These are phyloP conservation scores for Lathyrus oleraceus DNA, from an alignment of 306 rosid species.

Conservation along the genomic window DNA sequence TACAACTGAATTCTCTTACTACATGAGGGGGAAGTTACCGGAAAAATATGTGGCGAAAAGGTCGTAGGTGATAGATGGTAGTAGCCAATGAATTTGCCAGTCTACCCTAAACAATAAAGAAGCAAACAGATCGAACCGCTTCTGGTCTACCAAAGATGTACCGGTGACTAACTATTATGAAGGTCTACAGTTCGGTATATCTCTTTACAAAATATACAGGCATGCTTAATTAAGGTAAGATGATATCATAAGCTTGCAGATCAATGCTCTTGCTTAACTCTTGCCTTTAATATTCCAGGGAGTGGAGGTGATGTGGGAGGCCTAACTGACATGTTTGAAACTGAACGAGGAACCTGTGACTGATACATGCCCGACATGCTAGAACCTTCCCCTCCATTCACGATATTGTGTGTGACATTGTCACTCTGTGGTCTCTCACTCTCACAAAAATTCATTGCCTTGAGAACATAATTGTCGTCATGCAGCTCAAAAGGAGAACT, in stretches of 20 bases:
- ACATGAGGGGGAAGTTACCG: constrained; percentile 28
- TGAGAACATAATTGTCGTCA: constrained; percentile 86
- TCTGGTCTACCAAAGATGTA: constrained; percentile 51
- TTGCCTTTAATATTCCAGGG: constrained; percentile 93
- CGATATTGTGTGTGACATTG: constrained; percentile 47
- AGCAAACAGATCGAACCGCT: constrained; percentile 41
- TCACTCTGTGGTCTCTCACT: constrained; percentile 62
- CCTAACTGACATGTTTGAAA: constrained; percentile 53
- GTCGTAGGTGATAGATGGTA: constrained; percentile 31
- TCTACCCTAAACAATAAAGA: constrained; percentile 41
- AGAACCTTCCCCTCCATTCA: constrained; percentile 76
- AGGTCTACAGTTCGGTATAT: constrained; percentile 35
- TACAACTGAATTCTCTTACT: constrained; percentile 22
- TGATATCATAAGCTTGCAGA: constrained; percentile 23
- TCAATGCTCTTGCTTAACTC: constrained; percentile 85
- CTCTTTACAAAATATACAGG: constrained; percentile 72
- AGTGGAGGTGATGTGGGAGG: constrained; percentile 87
- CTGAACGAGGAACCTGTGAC: constrained; percentile 51
- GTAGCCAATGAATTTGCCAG: constrained; percentile 47
- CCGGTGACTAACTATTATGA: constrained; percentile 35
- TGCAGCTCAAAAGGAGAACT: constrained; percentile 99
- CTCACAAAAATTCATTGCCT: constrained; percentile 83
- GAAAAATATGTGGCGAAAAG: constrained; percentile 24
- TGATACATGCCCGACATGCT: constrained; percentile 69
- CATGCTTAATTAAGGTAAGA: constrained; percentile 43